Evolutionary conservation across 2,329 filamentous ascomycete species (phyloP).

Genomic region (Aureobasidium zeae): DNA sequence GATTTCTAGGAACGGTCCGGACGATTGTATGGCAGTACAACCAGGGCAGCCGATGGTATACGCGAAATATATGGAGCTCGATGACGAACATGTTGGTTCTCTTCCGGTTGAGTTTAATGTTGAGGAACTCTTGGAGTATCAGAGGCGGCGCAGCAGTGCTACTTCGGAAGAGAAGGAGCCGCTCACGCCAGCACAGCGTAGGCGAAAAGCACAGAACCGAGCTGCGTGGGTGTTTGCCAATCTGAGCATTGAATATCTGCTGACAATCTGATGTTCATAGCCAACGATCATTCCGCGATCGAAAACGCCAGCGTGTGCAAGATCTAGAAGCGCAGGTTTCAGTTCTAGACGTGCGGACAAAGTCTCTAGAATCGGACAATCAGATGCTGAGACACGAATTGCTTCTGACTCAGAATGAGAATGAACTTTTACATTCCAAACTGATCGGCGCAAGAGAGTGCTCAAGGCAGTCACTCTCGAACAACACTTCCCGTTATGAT

Average conservation of each 20-base stretch:
- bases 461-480: not conserved
- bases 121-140: slow-evolving; percentile 11
- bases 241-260: not conserved
- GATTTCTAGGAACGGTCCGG: not conserved
- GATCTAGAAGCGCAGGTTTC: slow-evolving; percentile 83
- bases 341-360: slow-evolving; percentile 63
- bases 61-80: not conserved
- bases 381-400: slow-evolving; percentile 76
- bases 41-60: slow-evolving; percentile 1
- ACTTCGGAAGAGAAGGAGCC: slow-evolving; percentile 41
- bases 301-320: slow-evolving; percentile 89
- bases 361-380: slow-evolving; percentile 69
- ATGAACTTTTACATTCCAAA: slow-evolving; percentile 60
- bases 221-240: slow-evolving; percentile 57
- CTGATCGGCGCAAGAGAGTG: not conserved
- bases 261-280: slow-evolving; percentile 42
- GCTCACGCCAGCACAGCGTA: slow-evolving; percentile 42
- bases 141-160: slow-evolving; percentile 18
- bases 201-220: slow-evolving; percentile 61
- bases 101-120: slow-evolving; percentile 8
- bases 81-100: not conserved
- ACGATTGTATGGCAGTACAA: not conserved
- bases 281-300: slow-evolving; percentile 90
- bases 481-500: not conserved
- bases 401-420: slow-evolving; percentile 77